Conservation (phyloP, 2,329 filamentous ascomycete genomes). For the Microthyrium microscopicum region DNA sequence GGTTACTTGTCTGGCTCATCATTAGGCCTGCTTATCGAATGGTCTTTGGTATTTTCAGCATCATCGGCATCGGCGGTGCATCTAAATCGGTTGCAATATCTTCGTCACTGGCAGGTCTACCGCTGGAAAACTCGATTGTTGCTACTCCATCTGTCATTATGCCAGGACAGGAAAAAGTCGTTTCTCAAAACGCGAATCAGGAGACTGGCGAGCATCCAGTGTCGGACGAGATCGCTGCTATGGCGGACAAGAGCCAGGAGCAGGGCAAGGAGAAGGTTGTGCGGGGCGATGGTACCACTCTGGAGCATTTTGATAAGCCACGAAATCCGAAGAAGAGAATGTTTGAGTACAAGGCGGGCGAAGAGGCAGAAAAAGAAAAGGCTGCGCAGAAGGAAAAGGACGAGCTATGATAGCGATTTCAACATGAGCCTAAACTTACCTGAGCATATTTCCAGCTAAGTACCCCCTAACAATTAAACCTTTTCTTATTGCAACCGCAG, state of each 20-base stretch:
- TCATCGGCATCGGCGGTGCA: conserved; percentile 25
- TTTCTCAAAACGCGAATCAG: conserved; percentile 15
- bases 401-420: conserved; percentile 13
- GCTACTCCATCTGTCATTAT: conserved; percentile 27
- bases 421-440: too few relatives aligned
- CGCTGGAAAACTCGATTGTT: conserved; percentile 19
- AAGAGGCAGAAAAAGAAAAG: conserved; percentile 9
- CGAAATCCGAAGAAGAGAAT: conserved; percentile 45
- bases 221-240: conserved; percentile 25
- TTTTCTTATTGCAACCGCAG: too few relatives aligned
- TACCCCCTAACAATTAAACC: too few relatives aligned
- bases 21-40: conserved; percentile 49
- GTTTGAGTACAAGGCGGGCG: conserved; percentile 34
- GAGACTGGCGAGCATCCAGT: conserved; percentile 19
- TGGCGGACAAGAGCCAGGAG: conserved; percentile 21
- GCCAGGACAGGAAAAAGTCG: conserved; percentile 21
- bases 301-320: conserved; percentile 22
- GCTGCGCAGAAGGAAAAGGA: conserved; percentile 15
- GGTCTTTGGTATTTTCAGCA: conserved; percentile 37
- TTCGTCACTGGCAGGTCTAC: conserved; percentile 3
- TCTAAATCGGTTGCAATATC: conserved; percentile 7
- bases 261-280: conserved; percentile 15
- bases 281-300: conserved; percentile 29
- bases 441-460: too few relatives aligned
- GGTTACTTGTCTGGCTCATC: conserved; percentile 78